Evolutionary conservation across 1,139 yeast species (phyloP).

Genomic region (Protomyces inouyei): DNA sequence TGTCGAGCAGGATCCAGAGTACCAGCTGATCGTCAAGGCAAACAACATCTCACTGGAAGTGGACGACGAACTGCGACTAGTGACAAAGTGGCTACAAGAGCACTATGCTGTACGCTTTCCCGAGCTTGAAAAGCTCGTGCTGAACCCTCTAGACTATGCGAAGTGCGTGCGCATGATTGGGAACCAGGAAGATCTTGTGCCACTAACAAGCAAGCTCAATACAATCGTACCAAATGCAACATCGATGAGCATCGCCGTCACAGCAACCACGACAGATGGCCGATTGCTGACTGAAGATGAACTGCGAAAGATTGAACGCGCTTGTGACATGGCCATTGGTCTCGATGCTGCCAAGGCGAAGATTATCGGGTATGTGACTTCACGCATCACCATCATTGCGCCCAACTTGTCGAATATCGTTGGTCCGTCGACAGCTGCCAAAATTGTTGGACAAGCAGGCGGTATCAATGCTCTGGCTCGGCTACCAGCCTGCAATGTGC

Average conservation of each 20-base stretch:
- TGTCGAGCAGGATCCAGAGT: slow-evolving; percentile 45
- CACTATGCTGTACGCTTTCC: slow-evolving; percentile 62
- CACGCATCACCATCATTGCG: slow-evolving; percentile 56
- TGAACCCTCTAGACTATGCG: slow-evolving; percentile 63
- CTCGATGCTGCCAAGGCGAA: slow-evolving; percentile 46
- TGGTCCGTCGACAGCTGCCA: slow-evolving; percentile 71
- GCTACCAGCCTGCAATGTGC: slow-evolving; percentile 78
- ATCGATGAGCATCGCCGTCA: slow-evolving; percentile 66
- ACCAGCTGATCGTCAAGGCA: slow-evolving; percentile 50
- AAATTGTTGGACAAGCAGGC: slow-evolving; percentile 64
- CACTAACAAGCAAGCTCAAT: slow-evolving; percentile 12
- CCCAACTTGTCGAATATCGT: slow-evolving; percentile 75
- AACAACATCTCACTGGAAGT: slow-evolving; percentile 57
- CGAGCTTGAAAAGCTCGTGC: slow-evolving; percentile 61
- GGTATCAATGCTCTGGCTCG: slow-evolving; percentile 63
- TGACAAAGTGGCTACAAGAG: slow-evolving; percentile 50
- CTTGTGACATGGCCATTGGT: slow-evolving; percentile 49
- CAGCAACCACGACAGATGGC: slow-evolving; percentile 52
- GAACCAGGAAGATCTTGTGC: slow-evolving; percentile 41
- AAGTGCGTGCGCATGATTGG: slow-evolving; percentile 51
- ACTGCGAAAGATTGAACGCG: slow-evolving; percentile 44
- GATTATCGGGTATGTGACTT: slow-evolving; percentile 55
- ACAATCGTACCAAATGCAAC: slow-evolving; percentile 51
- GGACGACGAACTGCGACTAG: slow-evolving; percentile 50
- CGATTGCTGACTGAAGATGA: slow-evolving; percentile 41